phyloP scores from a whole-genome alignment of 2,329 filamentous ascomycete genomes.

The Allantophomopsis cytisporea region DNA sequence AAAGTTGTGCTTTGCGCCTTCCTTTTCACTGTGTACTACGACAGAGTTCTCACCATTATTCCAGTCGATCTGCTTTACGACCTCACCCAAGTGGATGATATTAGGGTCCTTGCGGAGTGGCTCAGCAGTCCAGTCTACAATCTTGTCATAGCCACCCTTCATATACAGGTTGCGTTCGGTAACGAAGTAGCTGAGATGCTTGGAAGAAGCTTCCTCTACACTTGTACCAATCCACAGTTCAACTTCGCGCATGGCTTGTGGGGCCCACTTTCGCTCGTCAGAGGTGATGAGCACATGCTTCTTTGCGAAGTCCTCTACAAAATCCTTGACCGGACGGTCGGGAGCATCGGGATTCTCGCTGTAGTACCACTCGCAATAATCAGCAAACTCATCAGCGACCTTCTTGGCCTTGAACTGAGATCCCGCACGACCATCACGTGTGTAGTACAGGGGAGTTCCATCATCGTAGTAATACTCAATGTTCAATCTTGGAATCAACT shows the following conservation, averaged over 20 bases:
- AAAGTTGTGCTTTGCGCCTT: slow-evolving; percentile 13
- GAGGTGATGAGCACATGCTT: slow-evolving; percentile 25
- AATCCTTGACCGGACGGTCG: slow-evolving; percentile 24
- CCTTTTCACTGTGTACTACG: slow-evolving; percentile 11
- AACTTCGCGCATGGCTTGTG: slow-evolving; percentile 26
- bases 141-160: slow-evolving; percentile 29
- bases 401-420: slow-evolving; percentile 31
- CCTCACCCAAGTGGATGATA: slow-evolving; percentile 22
- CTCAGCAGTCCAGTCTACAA: slow-evolving; percentile 25
- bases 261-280: slow-evolving; percentile 27
- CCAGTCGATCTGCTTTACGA: slow-evolving; percentile 24
- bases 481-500: slow-evolving; percentile 24
- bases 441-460: slow-evolving; percentile 25
- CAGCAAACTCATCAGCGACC: slow-evolving; percentile 28
- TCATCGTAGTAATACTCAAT: slow-evolving; percentile 31
- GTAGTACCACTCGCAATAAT: slow-evolving; percentile 26
- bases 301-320: slow-evolving; percentile 24
- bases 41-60: slow-evolving; percentile 17
- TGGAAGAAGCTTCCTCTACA: slow-evolving; percentile 25
- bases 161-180: slow-evolving; percentile 29
- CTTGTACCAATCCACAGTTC: slow-evolving; percentile 28
- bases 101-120: slow-evolving; percentile 19
- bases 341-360: slow-evolving; percentile 24
- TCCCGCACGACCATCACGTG: slow-evolving; percentile 25
- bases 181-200: slow-evolving; percentile 26